These are phyloP conservation scores for Cyclaneusma minus DNA, from an alignment of 2,329 filamentous ascomycete species.

Conservation along the genomic window DNA sequence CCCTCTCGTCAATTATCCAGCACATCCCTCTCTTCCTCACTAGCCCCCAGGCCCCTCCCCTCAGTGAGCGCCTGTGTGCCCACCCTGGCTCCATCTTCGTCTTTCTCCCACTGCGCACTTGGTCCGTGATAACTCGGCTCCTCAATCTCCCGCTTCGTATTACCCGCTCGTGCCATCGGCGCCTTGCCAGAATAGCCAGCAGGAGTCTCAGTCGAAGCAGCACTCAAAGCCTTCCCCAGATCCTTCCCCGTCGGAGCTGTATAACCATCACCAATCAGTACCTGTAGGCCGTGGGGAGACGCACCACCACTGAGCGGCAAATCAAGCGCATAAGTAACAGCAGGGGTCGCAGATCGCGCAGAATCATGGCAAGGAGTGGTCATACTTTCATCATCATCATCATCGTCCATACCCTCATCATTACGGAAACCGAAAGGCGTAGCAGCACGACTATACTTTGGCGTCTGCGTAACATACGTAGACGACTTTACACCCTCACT, in stretches of 20 bases:
- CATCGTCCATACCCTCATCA: no score
- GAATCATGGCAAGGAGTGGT: not conserved
- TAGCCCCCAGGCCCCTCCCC: slow-evolving; percentile 18
- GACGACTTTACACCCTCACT: slow-evolving; percentile 31
- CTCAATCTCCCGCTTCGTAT: slow-evolving; percentile 26
- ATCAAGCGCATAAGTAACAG: no score
- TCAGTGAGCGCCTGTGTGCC: slow-evolving; percentile 20
- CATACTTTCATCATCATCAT: slow-evolving; percentile 1
- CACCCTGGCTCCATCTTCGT: no score
- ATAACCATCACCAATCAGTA: not conserved
- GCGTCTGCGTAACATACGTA: slow-evolving; percentile 26
- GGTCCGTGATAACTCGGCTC: slow-evolving; percentile 34
- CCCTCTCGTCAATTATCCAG: slow-evolving; percentile 15
- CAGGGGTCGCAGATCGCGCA: slow-evolving; percentile 3
- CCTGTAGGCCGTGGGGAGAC: no score
- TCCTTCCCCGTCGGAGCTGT: not conserved
- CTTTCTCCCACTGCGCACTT: slow-evolving; percentile 34
- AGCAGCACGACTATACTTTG: slow-evolving; percentile 6
- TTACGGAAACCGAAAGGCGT: not conserved
- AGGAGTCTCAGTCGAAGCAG: slow-evolving; percentile 3
- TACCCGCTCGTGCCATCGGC: slow-evolving; percentile 27
- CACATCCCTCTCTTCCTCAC: slow-evolving; percentile 18
- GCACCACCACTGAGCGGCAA: not conserved
- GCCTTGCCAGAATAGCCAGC: slow-evolving; percentile 11
- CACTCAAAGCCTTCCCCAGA: slow-evolving; percentile 1